Evolutionary conservation across 495 filamentous ascomycete genomes (phyloP), one percentile per base, ranked within the genome.

Genomic region (Annulohypoxylon bovei): DNA sequence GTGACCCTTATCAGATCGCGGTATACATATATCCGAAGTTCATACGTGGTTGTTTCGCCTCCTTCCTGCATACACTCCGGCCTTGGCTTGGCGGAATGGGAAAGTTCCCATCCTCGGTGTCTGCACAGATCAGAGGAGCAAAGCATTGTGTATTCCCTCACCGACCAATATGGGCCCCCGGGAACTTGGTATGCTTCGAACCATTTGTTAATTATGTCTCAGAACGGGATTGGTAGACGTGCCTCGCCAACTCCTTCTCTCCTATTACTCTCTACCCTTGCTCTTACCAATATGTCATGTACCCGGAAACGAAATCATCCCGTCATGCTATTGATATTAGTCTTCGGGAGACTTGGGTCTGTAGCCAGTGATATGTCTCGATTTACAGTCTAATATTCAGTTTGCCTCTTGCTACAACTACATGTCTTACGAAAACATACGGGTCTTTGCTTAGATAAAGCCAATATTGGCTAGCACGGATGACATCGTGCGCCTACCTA

Each of bases 151-250:
- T 56, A 35, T 42, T 49, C 23, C 28, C 55, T 68, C 70, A 68
- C 59, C 55, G 49, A 55, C 32, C 30, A 49, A 68, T 56, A 52
- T 69, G 35, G 42, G 44, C 16, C 27, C 27, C 20, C 23, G 37
- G 49, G 28, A 27, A 39, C 23, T 12, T 20, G 23, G 8, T 40
- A 23, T 49, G 12, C 20, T 32, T 35, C 5, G n/a, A 49, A 28
- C 28, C 47, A 39, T 23, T 59, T 44, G 37, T 67, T 46, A 33
- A 49, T 64, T 54, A 23, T 39, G n/a, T 28, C 16, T 14, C 20
- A 49, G 22, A 20, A 67, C 4, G 35, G 53, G 62, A 67, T 67
- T 67, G 63, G 63, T 27, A 67, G 63, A 62, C 4, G 20, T 50
- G 46, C 23, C 44, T 64, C 54, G 50, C 64, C 46, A 50, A 50